phyloP scores from a whole-genome alignment of 331 rosid species.

The Malus hybrid region DNA sequence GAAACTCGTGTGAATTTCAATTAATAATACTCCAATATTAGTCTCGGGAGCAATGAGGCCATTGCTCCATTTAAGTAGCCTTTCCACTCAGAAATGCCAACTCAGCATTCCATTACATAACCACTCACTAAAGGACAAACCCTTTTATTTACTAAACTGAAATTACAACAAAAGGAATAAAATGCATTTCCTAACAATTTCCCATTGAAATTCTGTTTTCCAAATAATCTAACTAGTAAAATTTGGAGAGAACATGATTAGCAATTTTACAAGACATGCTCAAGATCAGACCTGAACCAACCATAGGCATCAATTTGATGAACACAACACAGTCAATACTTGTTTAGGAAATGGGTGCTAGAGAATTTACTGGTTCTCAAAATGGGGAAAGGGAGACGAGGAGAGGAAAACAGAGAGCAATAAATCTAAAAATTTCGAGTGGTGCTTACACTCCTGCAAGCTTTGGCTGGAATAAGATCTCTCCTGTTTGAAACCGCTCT shows the following conservation, averaged over 20 bases:
- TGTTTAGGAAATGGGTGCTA: background rate
- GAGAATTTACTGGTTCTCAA: background rate
- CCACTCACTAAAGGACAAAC: too few relatives aligned
- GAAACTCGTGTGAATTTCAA: too few relatives aligned
- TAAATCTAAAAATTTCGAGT: background rate
- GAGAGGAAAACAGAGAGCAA: background rate
- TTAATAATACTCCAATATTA: too few relatives aligned
- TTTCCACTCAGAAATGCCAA: too few relatives aligned
- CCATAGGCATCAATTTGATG: background rate
- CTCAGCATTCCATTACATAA: too few relatives aligned
- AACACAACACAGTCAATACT: background rate
- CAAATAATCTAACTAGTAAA: background rate
- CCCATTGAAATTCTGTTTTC: background rate
- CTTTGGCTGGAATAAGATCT: constrained; percentile 67
- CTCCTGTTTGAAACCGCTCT: constrained; percentile 84
- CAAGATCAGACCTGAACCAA: background rate
- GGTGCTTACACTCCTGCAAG: constrained; percentile 72
- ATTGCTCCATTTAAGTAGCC: too few relatives aligned
- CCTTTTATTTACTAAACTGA: too few relatives aligned
- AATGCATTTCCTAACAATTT: too few relatives aligned
- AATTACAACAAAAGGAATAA: too few relatives aligned
- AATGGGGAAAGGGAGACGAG: background rate
- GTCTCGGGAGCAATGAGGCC: too few relatives aligned
- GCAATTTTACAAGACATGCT: background rate
- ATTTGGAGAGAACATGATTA: background rate